Evolutionary conservation across 345 rosid species (phyloP).

Genomic region (Combretum micranthum): DNA sequence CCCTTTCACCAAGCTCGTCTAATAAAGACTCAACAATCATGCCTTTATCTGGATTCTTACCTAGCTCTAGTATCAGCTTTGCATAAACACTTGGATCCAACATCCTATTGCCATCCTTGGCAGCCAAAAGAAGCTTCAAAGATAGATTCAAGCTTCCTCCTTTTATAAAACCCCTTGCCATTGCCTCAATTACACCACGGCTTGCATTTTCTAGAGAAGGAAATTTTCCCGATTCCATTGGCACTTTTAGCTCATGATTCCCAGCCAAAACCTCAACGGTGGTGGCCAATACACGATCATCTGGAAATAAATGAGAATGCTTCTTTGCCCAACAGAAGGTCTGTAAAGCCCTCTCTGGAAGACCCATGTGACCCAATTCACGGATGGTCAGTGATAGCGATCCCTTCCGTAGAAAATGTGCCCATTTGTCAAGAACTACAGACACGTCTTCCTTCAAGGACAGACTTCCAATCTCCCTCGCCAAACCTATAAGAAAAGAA

Average conservation of each 20-base stretch:
- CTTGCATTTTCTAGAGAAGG: slow-evolving; percentile 30
- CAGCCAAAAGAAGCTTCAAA: slow-evolving; percentile 51
- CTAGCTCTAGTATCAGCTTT: slow-evolving; percentile 68
- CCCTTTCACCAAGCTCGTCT: slow-evolving; percentile 61
- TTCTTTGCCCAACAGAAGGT: slow-evolving; percentile 80
- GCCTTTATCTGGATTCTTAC: slow-evolving; percentile 63
- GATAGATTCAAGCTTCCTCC: slow-evolving; percentile 67
- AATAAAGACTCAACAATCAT: slow-evolving; percentile 39
- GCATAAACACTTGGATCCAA: slow-evolving; percentile 58
- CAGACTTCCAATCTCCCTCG: slow-evolving; percentile 54
- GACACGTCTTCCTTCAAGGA: slow-evolving; percentile 41
- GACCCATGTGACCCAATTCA: slow-evolving; percentile 77
- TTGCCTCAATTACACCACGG: slow-evolving; percentile 71
- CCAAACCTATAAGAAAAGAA: slow-evolving; percentile 49
- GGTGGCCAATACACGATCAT: slow-evolving; percentile 57
- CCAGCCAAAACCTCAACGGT: slow-evolving; percentile 68
- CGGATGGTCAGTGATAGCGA: slow-evolving; percentile 61
- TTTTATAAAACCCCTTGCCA: slow-evolving; percentile 61
- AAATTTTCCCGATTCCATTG: slow-evolving; percentile 42
- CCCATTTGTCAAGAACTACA: slow-evolving; percentile 43
- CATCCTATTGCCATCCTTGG: slow-evolving; percentile 45
- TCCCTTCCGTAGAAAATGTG: slow-evolving; percentile 63
- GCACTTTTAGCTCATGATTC: slow-evolving; percentile 53
- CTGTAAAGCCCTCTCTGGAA: slow-evolving; percentile 75
- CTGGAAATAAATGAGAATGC: slow-evolving; percentile 57